These are phyloP conservation scores for Quercus mongolica DNA, from an alignment of 306 rosid genomes.

Conservation along the genomic window DNA sequence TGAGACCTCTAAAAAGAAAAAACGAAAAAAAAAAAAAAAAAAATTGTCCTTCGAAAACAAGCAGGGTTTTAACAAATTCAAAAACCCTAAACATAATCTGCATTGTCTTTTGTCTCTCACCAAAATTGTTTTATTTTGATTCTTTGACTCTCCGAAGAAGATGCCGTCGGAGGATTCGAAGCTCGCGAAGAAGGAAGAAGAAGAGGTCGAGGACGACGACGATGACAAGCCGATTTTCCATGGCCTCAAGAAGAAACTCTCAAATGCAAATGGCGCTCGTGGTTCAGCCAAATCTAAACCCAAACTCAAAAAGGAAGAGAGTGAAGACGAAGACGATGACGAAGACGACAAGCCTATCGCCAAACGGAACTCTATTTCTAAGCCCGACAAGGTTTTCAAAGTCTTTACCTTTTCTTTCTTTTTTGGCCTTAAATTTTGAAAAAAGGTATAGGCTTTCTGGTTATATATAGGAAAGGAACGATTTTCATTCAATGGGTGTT, in stretches of 20 bases:
- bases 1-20: too few relatives aligned
- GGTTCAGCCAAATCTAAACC: conserved; percentile 35
- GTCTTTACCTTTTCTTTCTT: neutral
- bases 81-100: neutral
- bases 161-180: conserved; percentile 64
- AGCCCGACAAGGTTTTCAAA: conserved; percentile 44
- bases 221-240: conserved; percentile 20
- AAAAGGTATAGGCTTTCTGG: neutral
- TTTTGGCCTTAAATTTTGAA: neutral
- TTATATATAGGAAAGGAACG: neutral
- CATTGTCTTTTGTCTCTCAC: neutral
- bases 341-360: conserved; percentile 30
- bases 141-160: neutral
- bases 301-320: conserved; percentile 42
- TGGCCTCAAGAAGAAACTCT: conserved; percentile 30
- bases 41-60: neutral
- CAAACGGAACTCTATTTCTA: conserved; percentile 19
- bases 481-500: too few relatives aligned
- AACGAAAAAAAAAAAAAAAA: too few relatives aligned
- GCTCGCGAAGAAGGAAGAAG: conserved; percentile 27
- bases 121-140: neutral
- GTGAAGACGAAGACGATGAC: conserved; percentile 21
- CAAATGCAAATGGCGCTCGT: conserved; percentile 19
- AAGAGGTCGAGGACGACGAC: conserved; percentile 23
- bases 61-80: neutral